phyloP scores from a whole-genome alignment of 768 basidiomycete genomes.

The Suillus americanus region DNA sequence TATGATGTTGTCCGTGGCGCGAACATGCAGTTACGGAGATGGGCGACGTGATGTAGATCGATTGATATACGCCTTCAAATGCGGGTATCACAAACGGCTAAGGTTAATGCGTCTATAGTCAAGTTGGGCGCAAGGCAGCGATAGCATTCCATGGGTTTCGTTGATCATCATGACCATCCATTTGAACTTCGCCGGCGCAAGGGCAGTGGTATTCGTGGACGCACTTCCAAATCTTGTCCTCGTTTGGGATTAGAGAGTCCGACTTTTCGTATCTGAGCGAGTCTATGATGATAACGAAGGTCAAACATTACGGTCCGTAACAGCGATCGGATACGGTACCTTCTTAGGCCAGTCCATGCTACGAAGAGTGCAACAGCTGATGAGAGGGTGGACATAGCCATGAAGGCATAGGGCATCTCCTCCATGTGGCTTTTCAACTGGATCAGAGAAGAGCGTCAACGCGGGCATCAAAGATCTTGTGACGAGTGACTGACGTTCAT shows the following conservation, averaged over 20 bases:
- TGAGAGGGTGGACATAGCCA: slow-evolving; percentile 58
- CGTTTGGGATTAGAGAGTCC: slow-evolving; percentile 35
- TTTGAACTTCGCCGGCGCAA: slow-evolving; percentile 39
- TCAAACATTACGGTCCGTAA: slow-evolving; percentile 11
- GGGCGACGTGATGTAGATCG: slow-evolving; percentile 11
- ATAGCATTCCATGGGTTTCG: slow-evolving; percentile 14
- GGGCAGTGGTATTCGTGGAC: slow-evolving; percentile 39
- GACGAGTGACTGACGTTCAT: slow-evolving; percentile 77
- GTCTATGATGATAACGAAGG: slow-evolving; percentile 24
- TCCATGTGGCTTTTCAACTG: slow-evolving; percentile 80
- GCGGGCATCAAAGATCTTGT: slow-evolving; percentile 3
- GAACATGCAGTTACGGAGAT: slow-evolving; percentile 15
- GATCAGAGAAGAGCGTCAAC: slow-evolving; percentile 13
- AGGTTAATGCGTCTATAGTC: slow-evolving; percentile 1
- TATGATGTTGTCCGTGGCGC: slow-evolving; percentile 9
- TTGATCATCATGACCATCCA: slow-evolving; percentile 36
- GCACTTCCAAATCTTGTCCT: slow-evolving; percentile 14
- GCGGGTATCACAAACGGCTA: slow-evolving; percentile 3
- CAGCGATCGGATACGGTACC: slow-evolving; percentile 33
- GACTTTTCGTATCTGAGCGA: slow-evolving; percentile 47
- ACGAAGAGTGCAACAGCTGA: slow-evolving; percentile 59
- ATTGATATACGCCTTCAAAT: slow-evolving; percentile 12
- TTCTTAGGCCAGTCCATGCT: slow-evolving; percentile 66
- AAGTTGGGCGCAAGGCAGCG: slow-evolving; percentile 5
- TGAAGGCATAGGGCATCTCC: slow-evolving; percentile 71